A percentile compares a stretch with the other conserved stretches of the same genome.
Evolutionary conservation across 163 green algal species (phyloP).

Genomic region (Volvox carteri): DNA sequence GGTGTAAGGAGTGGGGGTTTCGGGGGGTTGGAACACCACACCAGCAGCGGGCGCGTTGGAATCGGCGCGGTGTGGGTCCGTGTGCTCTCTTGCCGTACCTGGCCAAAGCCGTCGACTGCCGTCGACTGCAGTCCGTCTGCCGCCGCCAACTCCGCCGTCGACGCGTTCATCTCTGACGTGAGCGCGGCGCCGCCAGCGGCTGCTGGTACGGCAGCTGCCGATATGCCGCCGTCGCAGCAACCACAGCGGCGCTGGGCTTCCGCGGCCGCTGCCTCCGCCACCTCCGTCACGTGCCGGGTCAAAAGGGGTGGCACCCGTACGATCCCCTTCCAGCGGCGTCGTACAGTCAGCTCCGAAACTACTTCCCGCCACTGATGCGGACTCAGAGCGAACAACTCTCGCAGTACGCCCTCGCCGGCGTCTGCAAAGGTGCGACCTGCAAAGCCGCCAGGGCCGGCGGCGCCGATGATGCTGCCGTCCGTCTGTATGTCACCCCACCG

Average conservation of each 20-base stretch:
- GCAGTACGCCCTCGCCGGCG: not conserved
- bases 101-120: not conserved
- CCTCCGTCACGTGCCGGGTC: not conserved
- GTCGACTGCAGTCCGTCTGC: not conserved
- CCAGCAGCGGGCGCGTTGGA: too few relatives aligned
- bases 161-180: not conserved
- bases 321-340: conserved; percentile 27
- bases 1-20: too few relatives aligned
- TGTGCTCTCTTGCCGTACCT: not conserved
- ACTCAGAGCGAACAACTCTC: conserved; percentile 37
- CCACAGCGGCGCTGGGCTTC: not conserved
- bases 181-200: too few relatives aligned
- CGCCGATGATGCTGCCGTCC: not conserved
- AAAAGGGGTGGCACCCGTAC: conserved; percentile 29
- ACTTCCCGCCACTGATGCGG: conserved; percentile 1
- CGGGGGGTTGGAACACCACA: too few relatives aligned
- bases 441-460: not conserved
- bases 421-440: not conserved
- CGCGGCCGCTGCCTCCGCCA: not conserved
- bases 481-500: not conserved
- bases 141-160: not conserved
- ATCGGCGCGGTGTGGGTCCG: too few relatives aligned
- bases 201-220: not conserved
- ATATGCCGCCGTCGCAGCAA: not conserved
- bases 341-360: not conserved